Evolutionary conservation across 257 asterid genomes (phyloP), one percentile per base, ranked within the genome.

Genomic region (Eucommia ulmoides): DNA sequence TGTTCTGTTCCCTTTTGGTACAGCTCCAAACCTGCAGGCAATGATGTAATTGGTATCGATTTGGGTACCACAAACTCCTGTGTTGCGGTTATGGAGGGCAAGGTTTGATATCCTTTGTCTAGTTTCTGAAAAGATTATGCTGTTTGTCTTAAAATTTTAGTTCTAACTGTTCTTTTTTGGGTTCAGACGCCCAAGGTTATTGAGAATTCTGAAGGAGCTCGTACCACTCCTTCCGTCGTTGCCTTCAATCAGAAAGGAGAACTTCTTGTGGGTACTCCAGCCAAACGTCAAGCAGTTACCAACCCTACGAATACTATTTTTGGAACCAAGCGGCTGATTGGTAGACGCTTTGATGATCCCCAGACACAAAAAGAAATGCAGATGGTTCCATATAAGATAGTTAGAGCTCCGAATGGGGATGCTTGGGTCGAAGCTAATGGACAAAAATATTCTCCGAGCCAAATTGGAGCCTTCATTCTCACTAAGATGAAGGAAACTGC

Each of bases 1-100:
- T n/a, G n/a, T n/a, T n/a, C n/a, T n/a, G n/a, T n/a, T n/a, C n/a
- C n/a, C 15, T 67, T 41, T 59, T 24, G 29, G 6, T 66, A 42
- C 83, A 83, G 94, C 72, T 55, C 94, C 41, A 73, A 74, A 44
- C 76, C 92, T 2, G 76, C 78, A 64, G 92, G 88, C 51, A 78
- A 63, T 61, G 94, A 83, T 38, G 84, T 83, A n/a, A 83, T 83
- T 49, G 92, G 94, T 24, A 80, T 83, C 19, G 94, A 83, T 49
- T 67, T 83, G 80, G 94, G 92, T 24, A 80, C 94, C 22, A 80
- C 94, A 23, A 83, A 83, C 61, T 83, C 94, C 5, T 83, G 94
- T 55, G 92, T 83, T 22, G 29, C 94, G 3, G 81, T 83, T 38
- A 80, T 80, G 94, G 94, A 83, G 71, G 94, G 94, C 51, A 83